phyloP scores from a whole-genome alignment of 1,139 yeast genomes.

The Kodamaea suecica region DNA sequence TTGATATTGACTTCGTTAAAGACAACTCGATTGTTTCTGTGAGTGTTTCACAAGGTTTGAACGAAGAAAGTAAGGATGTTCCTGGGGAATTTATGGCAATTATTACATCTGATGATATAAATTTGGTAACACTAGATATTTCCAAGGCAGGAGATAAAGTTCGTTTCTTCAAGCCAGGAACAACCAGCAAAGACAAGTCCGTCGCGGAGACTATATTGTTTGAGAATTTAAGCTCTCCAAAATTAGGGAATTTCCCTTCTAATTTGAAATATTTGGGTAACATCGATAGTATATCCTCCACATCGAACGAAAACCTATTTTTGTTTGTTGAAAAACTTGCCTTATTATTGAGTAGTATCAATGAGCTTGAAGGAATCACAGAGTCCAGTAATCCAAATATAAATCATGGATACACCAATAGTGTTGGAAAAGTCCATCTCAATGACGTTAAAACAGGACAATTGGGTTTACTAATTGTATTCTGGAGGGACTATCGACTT shows the following conservation, averaged over 20 bases:
- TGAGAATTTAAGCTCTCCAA: constrained; percentile 22
- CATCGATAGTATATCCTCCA: constrained; percentile 33
- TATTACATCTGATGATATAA: constrained; percentile 6
- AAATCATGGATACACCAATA: constrained; percentile 22
- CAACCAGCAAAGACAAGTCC: constrained; percentile 6
- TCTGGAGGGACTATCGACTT: constrained; percentile 37
- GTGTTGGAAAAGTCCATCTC: constrained; percentile 29
- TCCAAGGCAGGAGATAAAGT: constrained; percentile 4
- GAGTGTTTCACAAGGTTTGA: constrained; percentile 36
- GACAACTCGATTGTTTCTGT: constrained; percentile 27
- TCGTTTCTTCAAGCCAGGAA: constrained; percentile 3
- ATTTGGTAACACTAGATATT: constrained; percentile 5
- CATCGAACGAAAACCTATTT: constrained; percentile 32
- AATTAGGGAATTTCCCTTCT: constrained; percentile 31
- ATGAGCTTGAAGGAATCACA: constrained; percentile 19
- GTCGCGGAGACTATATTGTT: constrained; percentile 31
- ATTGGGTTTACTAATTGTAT: constrained; percentile 36
- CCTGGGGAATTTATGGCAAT: constrained; percentile 5
- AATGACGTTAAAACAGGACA: constrained; percentile 23
- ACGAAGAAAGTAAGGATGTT: constrained; percentile 6
- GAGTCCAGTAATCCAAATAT: constrained; percentile 19
- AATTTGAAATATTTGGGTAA: constrained; percentile 38
- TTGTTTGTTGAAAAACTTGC: constrained; percentile 32
- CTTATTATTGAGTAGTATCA: constrained; percentile 25
- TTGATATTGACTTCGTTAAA: constrained; percentile 41